These are phyloP conservation scores for Trypanosoma cruzi DNA, from an alignment of 208 protist species.

Conservation along the genomic window DNA sequence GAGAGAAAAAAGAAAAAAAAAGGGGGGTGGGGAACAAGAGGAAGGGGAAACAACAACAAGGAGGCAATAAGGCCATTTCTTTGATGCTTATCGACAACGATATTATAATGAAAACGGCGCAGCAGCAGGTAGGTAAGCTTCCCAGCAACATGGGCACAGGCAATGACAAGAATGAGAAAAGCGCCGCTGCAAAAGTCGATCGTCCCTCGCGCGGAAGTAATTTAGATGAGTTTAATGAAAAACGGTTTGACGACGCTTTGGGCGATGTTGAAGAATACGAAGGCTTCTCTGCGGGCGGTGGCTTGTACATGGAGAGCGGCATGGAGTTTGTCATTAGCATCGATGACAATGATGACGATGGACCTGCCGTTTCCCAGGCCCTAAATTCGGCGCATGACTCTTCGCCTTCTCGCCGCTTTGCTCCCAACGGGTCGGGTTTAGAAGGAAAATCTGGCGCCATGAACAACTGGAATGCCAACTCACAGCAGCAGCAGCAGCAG, in stretches of 20 bases:
- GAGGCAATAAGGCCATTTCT: too few relatives aligned
- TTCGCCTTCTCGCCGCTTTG: not conserved
- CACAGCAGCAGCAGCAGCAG: conserved; percentile 3
- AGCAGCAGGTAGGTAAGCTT: not conserved
- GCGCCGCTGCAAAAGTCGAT: not conserved
- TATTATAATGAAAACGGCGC: not conserved
- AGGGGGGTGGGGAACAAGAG: conserved; percentile 12
- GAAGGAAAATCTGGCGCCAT: too few relatives aligned
- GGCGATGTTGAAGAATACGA: not conserved
- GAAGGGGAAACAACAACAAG: conserved; percentile 31
- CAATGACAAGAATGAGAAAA: not conserved
- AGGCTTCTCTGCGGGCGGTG: not conserved
- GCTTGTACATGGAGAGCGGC: conserved; percentile 8
- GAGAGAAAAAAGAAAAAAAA: conserved; percentile 17
- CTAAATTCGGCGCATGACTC: not conserved
- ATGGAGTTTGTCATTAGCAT: conserved; percentile 13
- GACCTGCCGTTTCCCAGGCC: not conserved
- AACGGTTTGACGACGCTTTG: not conserved
- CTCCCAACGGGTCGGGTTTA: too few relatives aligned
- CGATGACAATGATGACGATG: conserved; percentile 11
- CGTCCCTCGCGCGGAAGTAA: not conserved
- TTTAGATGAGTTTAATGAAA: not conserved
- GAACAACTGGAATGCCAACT: too few relatives aligned
- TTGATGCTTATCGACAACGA: conserved; percentile 1
- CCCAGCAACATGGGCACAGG: not conserved